phyloP scores from a whole-genome alignment of 192 early-diverging fungal species.

The Phlyctochytrium bullatum region DNA sequence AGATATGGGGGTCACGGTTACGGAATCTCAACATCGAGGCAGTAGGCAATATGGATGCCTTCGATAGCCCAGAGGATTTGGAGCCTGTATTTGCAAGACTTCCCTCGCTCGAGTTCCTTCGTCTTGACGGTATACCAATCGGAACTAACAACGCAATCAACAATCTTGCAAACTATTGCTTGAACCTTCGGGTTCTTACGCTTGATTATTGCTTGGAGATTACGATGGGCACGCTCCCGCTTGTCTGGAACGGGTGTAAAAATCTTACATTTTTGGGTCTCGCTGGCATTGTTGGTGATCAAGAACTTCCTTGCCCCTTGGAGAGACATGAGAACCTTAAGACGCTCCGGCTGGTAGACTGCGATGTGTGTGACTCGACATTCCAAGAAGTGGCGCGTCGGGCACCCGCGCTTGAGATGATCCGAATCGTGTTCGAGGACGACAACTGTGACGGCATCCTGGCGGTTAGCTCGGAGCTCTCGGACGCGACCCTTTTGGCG shows the following conservation, averaged over 20 bases:
- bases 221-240: constrained; percentile 39
- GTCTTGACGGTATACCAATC: constrained; percentile 48
- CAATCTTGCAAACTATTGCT: constrained; percentile 23
- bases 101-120: constrained; percentile 33
- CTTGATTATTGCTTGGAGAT: constrained; percentile 49
- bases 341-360: constrained; percentile 51
- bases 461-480: constrained; percentile 25
- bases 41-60: constrained; percentile 40
- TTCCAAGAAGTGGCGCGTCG: constrained; percentile 26
- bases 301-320: constrained; percentile 3
- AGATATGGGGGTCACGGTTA: constrained; percentile 17
- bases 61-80: constrained; percentile 32
- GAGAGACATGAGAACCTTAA: constrained; percentile 26
- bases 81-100: constrained; percentile 29
- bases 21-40: constrained; percentile 47
- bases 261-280: constrained; percentile 45
- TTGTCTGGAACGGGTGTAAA: constrained; percentile 42
- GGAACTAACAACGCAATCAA: constrained; percentile 30
- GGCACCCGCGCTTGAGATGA: constrained; percentile 33
- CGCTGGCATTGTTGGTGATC: constrained; percentile 41
- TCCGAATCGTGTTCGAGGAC: constrained; percentile 53
- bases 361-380: constrained; percentile 45
- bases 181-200: constrained; percentile 36
- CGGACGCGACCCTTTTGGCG: constrained; percentile 23
- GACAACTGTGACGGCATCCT: constrained; percentile 42